Evolutionary conservation across 345 rosid species (phyloP), one percentile per base, ranked within the genome.

Genomic region (Salix exigua): DNA sequence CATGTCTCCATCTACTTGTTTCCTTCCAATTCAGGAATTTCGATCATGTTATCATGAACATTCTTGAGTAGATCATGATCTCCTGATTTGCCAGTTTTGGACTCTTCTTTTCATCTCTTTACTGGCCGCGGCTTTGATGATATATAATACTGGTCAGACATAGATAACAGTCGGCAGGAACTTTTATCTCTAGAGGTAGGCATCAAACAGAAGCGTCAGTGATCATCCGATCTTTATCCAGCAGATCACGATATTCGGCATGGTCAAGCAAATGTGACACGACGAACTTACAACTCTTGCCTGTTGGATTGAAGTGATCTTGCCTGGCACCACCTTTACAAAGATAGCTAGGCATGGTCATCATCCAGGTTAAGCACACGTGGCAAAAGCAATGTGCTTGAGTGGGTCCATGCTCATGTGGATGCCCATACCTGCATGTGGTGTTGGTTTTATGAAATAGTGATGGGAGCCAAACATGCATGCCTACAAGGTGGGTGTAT

Each of bases 361-460:
- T 58, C 33, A 12, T 55, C 75, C 74, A 4, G 30, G 35, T 9
- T 66, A 51, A 25, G 79, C 55, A 73, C 73, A 66, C 75, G 73
- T 73, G 79, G 72, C 69, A 46, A 38, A 66, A 63, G 35, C 33
- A 14, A 11, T 28, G 1, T 7, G 12, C 14, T 18, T 0, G 50
- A 16, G 69, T 31, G 80, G 83, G 85, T 60, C 84, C 80, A 48
- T 37, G 35, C 66, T 53, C 86, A 77, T 75, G 69, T 83, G 77
- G 72, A 74, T 73, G 86, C 77, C 86, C 88, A 82, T 86, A 16
- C 79, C 28, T 42, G 69, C 83, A 82, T 82, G 87, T 82, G 87
- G 76, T 71, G 64, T 18, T 28, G 35, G 69, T 77, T 68, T 28
- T 53, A 33, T 18, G 33, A 26, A 72, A 74, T 19, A 82, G 62